Base-by-base conservation (phyloP, 306 rosid species). In the Rosa chinensis region DNA sequence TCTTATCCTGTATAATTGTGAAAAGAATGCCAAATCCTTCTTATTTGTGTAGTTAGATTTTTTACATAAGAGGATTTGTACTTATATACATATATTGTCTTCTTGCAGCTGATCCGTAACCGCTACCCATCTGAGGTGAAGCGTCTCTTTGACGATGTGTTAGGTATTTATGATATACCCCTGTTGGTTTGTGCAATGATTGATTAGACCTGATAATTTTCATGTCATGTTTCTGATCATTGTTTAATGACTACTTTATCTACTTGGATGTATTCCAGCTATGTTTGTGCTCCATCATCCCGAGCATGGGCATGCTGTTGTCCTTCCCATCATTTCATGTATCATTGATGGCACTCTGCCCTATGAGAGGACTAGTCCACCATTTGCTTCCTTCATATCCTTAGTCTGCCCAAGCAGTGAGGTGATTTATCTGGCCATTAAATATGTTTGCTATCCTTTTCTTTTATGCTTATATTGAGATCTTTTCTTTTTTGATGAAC, bases 281-380 rank as follows among this genome's bases (percentile, higher is more conserved):
- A 89, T 90, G 43, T 92, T 95, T 91, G 95, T 95, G 43, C 95
- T 92, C 85, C 92, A 95, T 83, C 99, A 95, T 88, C 99, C 99
- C 13, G 99, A 95, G 90, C 97, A 95, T 48, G 99, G 99, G 69
- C 98, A 95, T 82, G 95, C 97, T 53, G 94, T 95, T 80, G 89
- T 95, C 50, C 98, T 91, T 86, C 99, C 99, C 77, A 90, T 95
- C 66, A 95, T 95, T 91, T 95, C 99, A 16, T 90, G 94, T 72
- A 90, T 95, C 77, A 90, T 95, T 82, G 97, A 95, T 82, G 99
- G 97, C 50, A 82, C 90, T 11, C 82, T 95, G 77, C 90, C 82
- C 78, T 95, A 95, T 81, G 91, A 91, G 71, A 89, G 91, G 87
- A 85, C 84, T 44, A 82, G 84, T 71, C 91, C 98, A 69, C 98